Evolutionary conservation across 2,329 filamentous ascomycete genomes (phyloP).

Genomic region (Aspergillus sp.): DNA sequence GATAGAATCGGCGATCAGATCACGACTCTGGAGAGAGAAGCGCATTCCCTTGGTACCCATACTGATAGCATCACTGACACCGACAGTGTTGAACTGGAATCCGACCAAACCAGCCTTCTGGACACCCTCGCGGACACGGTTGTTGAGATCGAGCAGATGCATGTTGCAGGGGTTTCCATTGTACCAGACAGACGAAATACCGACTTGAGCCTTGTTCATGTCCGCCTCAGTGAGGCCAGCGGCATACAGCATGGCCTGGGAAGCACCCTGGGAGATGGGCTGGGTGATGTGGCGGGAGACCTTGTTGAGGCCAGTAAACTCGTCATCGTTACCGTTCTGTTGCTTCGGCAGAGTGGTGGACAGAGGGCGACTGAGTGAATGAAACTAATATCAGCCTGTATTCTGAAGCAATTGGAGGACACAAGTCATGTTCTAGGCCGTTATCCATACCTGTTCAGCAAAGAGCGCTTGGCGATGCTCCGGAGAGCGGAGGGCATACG

Average conservation of each 20-base stretch:
- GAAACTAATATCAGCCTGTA: not conserved
- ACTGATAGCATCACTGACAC: constrained; percentile 94
- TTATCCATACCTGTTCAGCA: constrained; percentile 5
- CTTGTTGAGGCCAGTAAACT: constrained; percentile 69
- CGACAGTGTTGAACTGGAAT: constrained; percentile 99
- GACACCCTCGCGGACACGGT: constrained; percentile 72
- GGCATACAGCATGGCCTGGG: constrained; percentile 98
- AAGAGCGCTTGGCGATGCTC: constrained; percentile 22
- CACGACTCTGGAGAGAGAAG: constrained; percentile 89
- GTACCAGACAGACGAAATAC: constrained; percentile 98
- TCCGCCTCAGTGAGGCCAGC: constrained; percentile 84
- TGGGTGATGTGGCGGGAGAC: constrained; percentile 85
- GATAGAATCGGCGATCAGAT: constrained; percentile 96
- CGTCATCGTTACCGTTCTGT: constrained; percentile 45
- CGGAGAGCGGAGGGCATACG: constrained; percentile 31
- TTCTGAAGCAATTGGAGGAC: constrained; percentile 2
- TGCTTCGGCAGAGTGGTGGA: constrained; percentile 51
- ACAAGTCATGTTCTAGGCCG: constrained; percentile 5
- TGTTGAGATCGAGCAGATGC: constrained; percentile 89
- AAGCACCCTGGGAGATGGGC: constrained; percentile 96
- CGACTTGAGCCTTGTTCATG: constrained; percentile 95
- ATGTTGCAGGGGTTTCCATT: constrained; percentile 99
- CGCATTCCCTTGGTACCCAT: constrained; percentile 99
- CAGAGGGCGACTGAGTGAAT: constrained; percentile 33
- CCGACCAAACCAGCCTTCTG: constrained; percentile 78